Percentiles rank a stretch among this genome's conserved stretches.
Evolutionary conservation across 805 yeast genomes (phyloP).

Genomic region (Monosporozyma unispora): DNA sequence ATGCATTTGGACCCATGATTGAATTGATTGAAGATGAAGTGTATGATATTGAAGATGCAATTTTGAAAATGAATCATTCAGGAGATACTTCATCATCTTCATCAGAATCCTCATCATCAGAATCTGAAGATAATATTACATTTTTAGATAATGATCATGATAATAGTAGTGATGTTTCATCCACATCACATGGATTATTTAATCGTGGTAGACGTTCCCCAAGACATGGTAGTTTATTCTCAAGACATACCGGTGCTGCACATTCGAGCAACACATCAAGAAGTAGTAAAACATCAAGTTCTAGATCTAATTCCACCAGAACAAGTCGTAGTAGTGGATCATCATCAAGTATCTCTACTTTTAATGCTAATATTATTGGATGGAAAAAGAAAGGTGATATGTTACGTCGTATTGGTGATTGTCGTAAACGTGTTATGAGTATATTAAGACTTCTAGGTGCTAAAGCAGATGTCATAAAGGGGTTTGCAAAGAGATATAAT

Average conservation of each 20-base stretch:
- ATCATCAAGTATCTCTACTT: constrained; percentile 29
- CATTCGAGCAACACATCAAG: constrained; percentile 12
- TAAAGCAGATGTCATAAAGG: constrained; percentile 96
- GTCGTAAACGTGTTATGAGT: constrained; percentile 90
- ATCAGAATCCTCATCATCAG: constrained; percentile 13
- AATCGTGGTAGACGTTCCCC: not conserved
- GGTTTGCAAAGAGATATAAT: constrained; percentile 83
- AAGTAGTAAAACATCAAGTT: constrained; percentile 4
- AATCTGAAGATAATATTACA: constrained; percentile 8
- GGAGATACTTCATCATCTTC: constrained; percentile 34
- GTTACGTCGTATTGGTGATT: constrained; percentile 90
- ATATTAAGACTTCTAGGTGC: constrained; percentile 74
- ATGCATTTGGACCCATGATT: constrained; percentile 95
- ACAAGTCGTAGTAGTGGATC: constrained; percentile 21
- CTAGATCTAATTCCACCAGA: constrained; percentile 8
- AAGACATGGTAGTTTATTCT: not conserved
- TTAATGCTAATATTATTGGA: constrained; percentile 41
- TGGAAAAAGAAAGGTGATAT: constrained; percentile 94
- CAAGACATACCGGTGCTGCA: not conserved
- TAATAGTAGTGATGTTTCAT: not conserved
- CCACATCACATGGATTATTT: constrained; percentile 12
- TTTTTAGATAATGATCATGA: not conserved
- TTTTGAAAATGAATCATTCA: constrained; percentile 76
- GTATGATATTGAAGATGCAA: constrained; percentile 87
- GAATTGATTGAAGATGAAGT: constrained; percentile 92